phyloP scores from a whole-genome alignment of 2,329 filamentous ascomycete species.

The Exophiala calicioides region DNA sequence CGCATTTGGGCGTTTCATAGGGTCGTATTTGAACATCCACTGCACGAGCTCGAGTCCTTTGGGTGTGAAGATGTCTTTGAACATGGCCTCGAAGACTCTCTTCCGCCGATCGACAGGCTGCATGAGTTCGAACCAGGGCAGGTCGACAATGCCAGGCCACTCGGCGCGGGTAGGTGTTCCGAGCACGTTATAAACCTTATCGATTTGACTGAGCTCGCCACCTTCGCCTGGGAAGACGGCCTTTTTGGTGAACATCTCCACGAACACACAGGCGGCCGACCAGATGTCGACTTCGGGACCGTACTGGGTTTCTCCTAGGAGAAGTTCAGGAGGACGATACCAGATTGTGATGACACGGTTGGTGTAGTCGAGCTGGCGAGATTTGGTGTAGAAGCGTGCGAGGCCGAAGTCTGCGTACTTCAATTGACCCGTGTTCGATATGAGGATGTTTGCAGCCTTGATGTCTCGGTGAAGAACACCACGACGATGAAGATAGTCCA shows the following conservation, averaged over 20 bases:
- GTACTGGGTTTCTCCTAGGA: slow-evolving; percentile 87
- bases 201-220: slow-evolving; percentile 91
- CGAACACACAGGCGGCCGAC: slow-evolving; percentile 94
- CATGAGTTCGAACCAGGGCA: slow-evolving; percentile 95
- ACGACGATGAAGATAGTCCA: slow-evolving; percentile 88
- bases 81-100: slow-evolving; percentile 74
- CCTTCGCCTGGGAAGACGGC: slow-evolving; percentile 96
- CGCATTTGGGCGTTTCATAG: slow-evolving; percentile 76
- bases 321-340: slow-evolving; percentile 89
- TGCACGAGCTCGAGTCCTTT: slow-evolving; percentile 80
- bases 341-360: slow-evolving; percentile 99
- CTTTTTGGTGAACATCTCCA: slow-evolving; percentile 91
- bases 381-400: slow-evolving; percentile 93
- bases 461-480: slow-evolving; percentile 97
- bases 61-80: slow-evolving; percentile 72
- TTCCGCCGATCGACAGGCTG: slow-evolving; percentile 72
- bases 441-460: slow-evolving; percentile 95
- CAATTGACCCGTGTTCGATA: slow-evolving; percentile 82
- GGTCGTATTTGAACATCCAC: slow-evolving; percentile 88
- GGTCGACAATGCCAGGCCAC: slow-evolving; percentile 88
- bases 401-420: slow-evolving; percentile 96
- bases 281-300: slow-evolving; percentile 90
- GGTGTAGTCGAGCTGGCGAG: slow-evolving; percentile 89
- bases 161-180: slow-evolving; percentile 81
- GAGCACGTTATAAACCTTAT: slow-evolving; percentile 92